Evolutionary conservation across 495 filamentous ascomycete genomes (phyloP), one percentile per base, ranked within the genome.

Genomic region (Hypoxylon cercidicola): DNA sequence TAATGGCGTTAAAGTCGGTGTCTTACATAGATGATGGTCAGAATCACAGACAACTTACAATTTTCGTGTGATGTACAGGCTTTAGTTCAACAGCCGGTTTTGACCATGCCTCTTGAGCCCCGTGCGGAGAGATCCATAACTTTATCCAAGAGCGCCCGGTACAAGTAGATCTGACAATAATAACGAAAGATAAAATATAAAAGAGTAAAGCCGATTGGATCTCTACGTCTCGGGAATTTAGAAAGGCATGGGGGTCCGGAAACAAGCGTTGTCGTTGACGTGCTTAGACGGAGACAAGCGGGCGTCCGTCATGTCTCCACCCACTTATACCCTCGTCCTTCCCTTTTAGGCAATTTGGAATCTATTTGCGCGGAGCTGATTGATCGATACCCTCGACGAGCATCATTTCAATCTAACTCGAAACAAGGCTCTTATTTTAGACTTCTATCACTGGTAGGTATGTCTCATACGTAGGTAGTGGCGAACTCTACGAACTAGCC

Each of bases 201-300:
- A 16, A 44, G 19, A 18, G n/a, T 0, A 15, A 23, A 13, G 11
- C 45, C 49, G 63, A 66, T 66, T 57, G 47, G 63, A 19, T 37
- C 11, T n/a, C 15, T 15, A 10, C 34, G 0, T 13, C 3, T 32
- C 6, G n/a, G 54, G 52, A 16, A 41, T 25, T 12, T 32, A 13
- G 37, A 40, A 25, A 21, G 35, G 13, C 41, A 3, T 18, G 18
- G 25, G 10, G 23, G 40, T 19, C n/a, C 10, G 28, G 32, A 55
- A 43, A 28, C 19, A 34, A 62, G 30, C 30, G 30, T 32, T 68
- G 64, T 59, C 10, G 64, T 46, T 68, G 64, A 68, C 64, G 64
- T 68, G 64, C 59, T 67, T 67, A 18, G 25, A 37, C 34, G 34
- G 34, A 11, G 35, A 32, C 34, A 16, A 34, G 48, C 16, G 21